Evolutionary conservation across 352 stramenopile genomes (phyloP).

Genomic region (Pythium aristosporum): DNA sequence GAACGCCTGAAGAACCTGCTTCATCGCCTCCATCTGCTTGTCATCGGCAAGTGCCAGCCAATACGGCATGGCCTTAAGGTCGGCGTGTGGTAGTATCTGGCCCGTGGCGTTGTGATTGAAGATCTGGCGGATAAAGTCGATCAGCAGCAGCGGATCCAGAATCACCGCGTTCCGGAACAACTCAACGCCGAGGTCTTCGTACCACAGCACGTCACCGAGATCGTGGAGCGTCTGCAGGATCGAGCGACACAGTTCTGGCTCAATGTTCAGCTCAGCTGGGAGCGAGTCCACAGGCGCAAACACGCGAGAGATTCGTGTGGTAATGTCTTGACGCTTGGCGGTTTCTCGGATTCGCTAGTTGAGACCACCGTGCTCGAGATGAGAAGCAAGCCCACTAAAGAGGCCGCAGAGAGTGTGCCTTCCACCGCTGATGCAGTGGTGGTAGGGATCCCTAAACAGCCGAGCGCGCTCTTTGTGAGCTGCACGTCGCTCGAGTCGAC

Average conservation of each 20-base stretch:
- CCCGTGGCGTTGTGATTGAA: conserved; percentile 7
- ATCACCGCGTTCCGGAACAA: conserved; percentile 1
- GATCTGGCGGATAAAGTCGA: conserved; percentile 15
- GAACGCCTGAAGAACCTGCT: too few species aligned
- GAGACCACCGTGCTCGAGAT: too few species aligned
- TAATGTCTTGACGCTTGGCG: background rate
- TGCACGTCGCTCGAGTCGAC: too few species aligned
- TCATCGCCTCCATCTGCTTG: too few species aligned
- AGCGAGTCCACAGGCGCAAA: background rate
- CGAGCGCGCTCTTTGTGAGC: too few species aligned
- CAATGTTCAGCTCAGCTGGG: background rate
- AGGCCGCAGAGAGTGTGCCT: too few species aligned
- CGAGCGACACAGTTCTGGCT: background rate
- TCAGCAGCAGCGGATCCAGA: conserved; percentile 12
- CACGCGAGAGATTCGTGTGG: background rate
- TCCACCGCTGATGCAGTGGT: too few species aligned
- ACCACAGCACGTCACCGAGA: conserved; percentile 23
- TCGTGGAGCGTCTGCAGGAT: conserved; percentile 14
- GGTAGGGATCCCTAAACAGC: too few species aligned
- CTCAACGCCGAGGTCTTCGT: background rate
- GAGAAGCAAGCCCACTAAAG: too few species aligned
- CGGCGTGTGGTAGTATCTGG: too few species aligned
- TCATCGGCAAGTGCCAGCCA: too few species aligned
- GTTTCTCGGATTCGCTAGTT: background rate
- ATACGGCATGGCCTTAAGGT: too few species aligned